Percentiles rank a stretch among this genome's conserved stretches.
phyloP scores from a whole-genome alignment of 1,139 yeast species.

The Ogataea hybrid region DNA sequence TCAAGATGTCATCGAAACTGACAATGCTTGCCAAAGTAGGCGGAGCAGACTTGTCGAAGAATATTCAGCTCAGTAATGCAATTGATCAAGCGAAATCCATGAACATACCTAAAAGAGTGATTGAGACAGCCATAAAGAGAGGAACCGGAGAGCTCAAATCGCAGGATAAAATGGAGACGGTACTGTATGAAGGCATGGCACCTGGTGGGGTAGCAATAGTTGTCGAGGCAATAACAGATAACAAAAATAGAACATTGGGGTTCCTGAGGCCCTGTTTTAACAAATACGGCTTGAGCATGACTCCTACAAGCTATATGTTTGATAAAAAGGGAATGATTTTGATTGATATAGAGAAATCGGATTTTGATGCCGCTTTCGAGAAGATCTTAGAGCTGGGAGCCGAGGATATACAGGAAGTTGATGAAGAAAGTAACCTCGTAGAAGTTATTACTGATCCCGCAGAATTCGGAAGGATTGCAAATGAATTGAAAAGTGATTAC shows the following conservation, averaged over 20 bases:
- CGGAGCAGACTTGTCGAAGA: slow-evolving; percentile 57
- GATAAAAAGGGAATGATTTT: slow-evolving; percentile 72
- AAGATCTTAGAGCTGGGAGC: slow-evolving; percentile 78
- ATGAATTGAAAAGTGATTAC: slow-evolving; percentile 54
- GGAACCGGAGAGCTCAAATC: slow-evolving; percentile 62
- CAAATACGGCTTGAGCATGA: slow-evolving; percentile 60
- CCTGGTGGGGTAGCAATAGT: slow-evolving; percentile 90
- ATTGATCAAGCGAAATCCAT: slow-evolving; percentile 75
- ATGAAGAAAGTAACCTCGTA: slow-evolving; percentile 25
- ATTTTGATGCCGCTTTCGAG: slow-evolving; percentile 52
- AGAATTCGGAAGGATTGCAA: slow-evolving; percentile 61
- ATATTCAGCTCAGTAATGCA: slow-evolving; percentile 70
- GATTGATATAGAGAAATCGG: slow-evolving; percentile 36
- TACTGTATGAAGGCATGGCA: slow-evolving; percentile 85
- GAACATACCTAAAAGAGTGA: slow-evolving; percentile 79
- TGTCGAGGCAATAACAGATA: slow-evolving; percentile 85
- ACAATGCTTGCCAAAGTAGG: slow-evolving; percentile 71
- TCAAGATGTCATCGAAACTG: slow-evolving; percentile 70
- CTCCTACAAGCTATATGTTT: slow-evolving; percentile 79
- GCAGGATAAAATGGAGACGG: slow-evolving; percentile 42
- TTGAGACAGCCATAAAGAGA: slow-evolving; percentile 82
- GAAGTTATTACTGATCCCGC: slow-evolving; percentile 57
- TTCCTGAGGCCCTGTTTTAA: slow-evolving; percentile 73
- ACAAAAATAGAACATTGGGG: slow-evolving; percentile 78
- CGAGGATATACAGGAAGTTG: slow-evolving; percentile 65